These are phyloP conservation scores for Neurospora sp. DNA, from an alignment of 2,329 filamentous ascomycete genomes.

Conservation along the genomic window DNA sequence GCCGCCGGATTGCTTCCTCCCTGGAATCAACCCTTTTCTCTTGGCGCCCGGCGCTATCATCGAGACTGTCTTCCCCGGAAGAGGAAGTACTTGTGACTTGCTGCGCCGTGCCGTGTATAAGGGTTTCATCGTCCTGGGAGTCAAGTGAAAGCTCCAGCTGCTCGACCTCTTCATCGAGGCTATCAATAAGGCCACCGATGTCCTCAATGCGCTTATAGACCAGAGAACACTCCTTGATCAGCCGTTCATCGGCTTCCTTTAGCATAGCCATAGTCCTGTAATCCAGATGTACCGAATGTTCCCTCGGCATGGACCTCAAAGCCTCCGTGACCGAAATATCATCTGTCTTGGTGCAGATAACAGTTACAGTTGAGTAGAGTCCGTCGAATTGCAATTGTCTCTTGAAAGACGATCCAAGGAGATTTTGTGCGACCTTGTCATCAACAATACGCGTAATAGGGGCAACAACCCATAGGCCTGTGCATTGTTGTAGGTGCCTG, in stretches of 20 bases:
- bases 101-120: background rate
- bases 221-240: background rate
- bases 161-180: constrained; percentile 15
- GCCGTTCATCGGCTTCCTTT: background rate
- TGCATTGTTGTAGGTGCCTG: constrained; percentile 49
- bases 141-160: constrained; percentile 12
- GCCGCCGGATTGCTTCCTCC: background rate
- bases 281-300: background rate
- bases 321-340: constrained; percentile 38
- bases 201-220: background rate
- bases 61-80: background rate
- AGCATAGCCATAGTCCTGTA: background rate
- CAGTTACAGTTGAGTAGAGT: constrained; percentile 40
- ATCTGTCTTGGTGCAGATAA: constrained; percentile 54
- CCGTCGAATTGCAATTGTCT: constrained; percentile 50
- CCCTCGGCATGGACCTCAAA: constrained; percentile 22
- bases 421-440: constrained; percentile 44
- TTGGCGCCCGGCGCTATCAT: background rate
- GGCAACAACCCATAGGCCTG: constrained; percentile 49
- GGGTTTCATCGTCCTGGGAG: background rate
- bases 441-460: constrained; percentile 52
- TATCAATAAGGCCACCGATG: background rate
- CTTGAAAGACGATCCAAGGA: constrained; percentile 46
- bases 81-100: background rate
- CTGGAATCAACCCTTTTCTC: background rate